Evolutionary conservation across 306 rosid genomes (phyloP).

Genomic region (Crataegus laevigata): DNA sequence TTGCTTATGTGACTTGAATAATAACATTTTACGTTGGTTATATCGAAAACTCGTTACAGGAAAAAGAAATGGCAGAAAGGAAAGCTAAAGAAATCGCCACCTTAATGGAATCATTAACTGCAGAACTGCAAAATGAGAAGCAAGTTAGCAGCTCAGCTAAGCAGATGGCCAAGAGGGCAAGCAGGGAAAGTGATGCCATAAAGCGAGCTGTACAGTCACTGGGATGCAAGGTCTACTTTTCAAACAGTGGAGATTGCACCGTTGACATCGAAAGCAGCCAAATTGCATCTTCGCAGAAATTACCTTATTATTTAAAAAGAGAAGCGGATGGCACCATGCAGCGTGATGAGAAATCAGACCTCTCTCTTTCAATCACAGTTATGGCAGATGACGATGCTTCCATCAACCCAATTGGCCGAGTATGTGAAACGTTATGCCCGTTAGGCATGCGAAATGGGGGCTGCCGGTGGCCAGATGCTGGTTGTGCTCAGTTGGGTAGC

Average conservation of each 20-base stretch:
- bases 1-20: not conserved
- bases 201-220: conserved; percentile 83
- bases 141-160: conserved; percentile 52
- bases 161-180: conserved; percentile 42
- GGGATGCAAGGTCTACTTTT: conserved; percentile 76
- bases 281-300: conserved; percentile 27
- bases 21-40: not conserved
- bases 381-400: conserved; percentile 31
- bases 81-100: conserved; percentile 48
- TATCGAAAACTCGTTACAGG: conserved; percentile 39
- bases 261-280: conserved; percentile 58
- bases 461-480: conserved; percentile 86
- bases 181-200: conserved; percentile 68
- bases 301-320: conserved; percentile 29
- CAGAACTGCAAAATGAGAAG: conserved; percentile 62
- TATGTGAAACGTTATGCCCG: conserved; percentile 74
- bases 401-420: conserved; percentile 32
- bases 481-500: conserved; percentile 78
- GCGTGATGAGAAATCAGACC: conserved; percentile 38
- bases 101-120: conserved; percentile 52
- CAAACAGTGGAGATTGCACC: conserved; percentile 60
- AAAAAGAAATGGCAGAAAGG: conserved; percentile 75
- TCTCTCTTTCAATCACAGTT: conserved; percentile 41
- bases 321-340: conserved; percentile 25
- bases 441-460: conserved; percentile 61